Percentiles rank a stretch among this genome's conserved stretches.
phyloP scores from a whole-genome alignment of 2,329 filamentous ascomycete genomes.

The Pseudogymnoascus pannorum region DNA sequence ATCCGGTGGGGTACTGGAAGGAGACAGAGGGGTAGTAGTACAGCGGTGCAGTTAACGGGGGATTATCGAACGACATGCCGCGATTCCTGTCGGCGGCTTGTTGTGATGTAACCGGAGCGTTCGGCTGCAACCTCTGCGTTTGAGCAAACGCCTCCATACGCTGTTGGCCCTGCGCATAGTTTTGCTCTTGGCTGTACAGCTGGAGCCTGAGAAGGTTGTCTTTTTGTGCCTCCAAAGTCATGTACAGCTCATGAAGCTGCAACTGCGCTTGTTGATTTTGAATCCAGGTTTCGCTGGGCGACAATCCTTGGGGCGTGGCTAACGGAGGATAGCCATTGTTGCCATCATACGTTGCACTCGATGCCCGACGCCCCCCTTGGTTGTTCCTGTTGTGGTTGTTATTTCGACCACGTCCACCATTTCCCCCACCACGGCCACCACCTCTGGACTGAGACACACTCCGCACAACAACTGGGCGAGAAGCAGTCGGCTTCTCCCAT shows the following conservation, averaged over 20 bases:
- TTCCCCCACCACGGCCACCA: slow-evolving; percentile 22
- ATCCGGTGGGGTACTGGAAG: slow-evolving; percentile 34
- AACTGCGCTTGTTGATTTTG: slow-evolving; percentile 27
- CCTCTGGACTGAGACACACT: slow-evolving; percentile 54
- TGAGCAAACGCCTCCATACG: slow-evolving; percentile 35
- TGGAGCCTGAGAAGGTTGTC: slow-evolving; percentile 40
- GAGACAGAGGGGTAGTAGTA: slow-evolving; percentile 40
- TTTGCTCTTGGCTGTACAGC: slow-evolving; percentile 40
- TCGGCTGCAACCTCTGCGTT: slow-evolving; percentile 30
- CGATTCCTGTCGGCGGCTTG: slow-evolving; percentile 44
- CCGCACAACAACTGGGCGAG: slow-evolving; percentile 47
- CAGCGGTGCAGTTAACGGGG: slow-evolving; percentile 51
- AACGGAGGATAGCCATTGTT: slow-evolving; percentile 20
- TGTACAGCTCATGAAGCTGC: slow-evolving; percentile 29
- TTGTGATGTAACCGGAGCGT: slow-evolving; percentile 28
- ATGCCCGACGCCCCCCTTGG: slow-evolving; percentile 23
- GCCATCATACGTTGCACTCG: slow-evolving; percentile 26
- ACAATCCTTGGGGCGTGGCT: slow-evolving; percentile 18
- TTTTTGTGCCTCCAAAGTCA: slow-evolving; percentile 34
- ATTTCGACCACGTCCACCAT: slow-evolving; percentile 21
- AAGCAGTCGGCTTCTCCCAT: slow-evolving; percentile 48
- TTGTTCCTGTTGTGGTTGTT: slow-evolving; percentile 23
- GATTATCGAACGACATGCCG: slow-evolving; percentile 57
- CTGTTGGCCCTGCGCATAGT: slow-evolving; percentile 38
- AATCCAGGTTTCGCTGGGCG: slow-evolving; percentile 27